Evolutionary conservation across 257 asterid species (phyloP), one percentile per base, ranked within the genome.

Genomic region (Salvia miltiorrhiza): DNA sequence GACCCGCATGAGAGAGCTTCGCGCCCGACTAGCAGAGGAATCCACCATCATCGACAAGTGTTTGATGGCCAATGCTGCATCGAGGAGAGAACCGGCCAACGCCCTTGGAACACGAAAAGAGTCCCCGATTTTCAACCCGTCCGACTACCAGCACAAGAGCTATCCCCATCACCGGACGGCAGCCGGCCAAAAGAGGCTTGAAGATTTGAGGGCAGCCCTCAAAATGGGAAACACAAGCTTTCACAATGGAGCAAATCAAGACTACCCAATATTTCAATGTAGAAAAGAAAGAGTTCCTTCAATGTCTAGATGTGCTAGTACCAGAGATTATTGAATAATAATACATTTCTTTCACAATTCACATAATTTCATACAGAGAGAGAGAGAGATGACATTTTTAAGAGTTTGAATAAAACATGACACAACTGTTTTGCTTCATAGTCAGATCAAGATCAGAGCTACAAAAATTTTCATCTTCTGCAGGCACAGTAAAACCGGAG

Each of bases 1-100:
- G 8, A 76, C 58, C n/a, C 79, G 78, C 28, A 48, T 83, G 54
- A 83, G 73, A 26, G 87, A 82, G 28, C 82, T 88, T 13, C 80
- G 81, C 19, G 67, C 63, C 35, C 88, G 80, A 63, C 79, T 87
- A 50, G 72, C 7, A 16, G 78, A 83, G 48, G 93, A 88, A 37
- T 89, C 87, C 19, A 19, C 48, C 35, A 74, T 87, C 62, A 90
- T 88, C 24, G 81, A 81, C 13, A 87, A 82, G 44, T 90, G 97
- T 52, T 56, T 87, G 77, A 65, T 65, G 59, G 67, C 78, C 2
- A 86, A 86, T 76, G 76, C 48, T 19, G 70, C 82, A 43, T 52
- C 78, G 7, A 78, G 74, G 11, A 67, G 37, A 48, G 78, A 64
- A 9, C 24, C 54, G 23, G 61, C 37, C 7, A 39, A 35, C 0